A percentile compares a stretch with the other conserved stretches of the same genome.
These are phyloP conservation scores for Aspergillus pseudoterreus DNA, from an alignment of 2,329 filamentous ascomycete genomes.

Conservation along the genomic window DNA sequence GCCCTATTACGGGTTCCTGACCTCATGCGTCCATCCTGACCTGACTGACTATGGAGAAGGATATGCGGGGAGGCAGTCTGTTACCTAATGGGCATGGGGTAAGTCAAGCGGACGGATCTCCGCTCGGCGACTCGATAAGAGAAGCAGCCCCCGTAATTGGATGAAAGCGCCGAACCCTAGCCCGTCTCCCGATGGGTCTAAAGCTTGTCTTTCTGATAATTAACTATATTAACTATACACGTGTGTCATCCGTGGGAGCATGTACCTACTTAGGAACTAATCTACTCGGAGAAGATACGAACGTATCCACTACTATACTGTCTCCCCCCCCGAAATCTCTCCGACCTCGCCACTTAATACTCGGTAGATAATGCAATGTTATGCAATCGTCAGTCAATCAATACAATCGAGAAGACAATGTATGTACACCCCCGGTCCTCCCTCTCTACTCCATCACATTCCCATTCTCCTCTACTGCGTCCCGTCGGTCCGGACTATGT, in stretches of 20 bases:
- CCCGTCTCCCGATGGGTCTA: not conserved
- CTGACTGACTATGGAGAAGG: not conserved
- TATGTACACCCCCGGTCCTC: not conserved
- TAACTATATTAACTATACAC: too few relatives aligned
- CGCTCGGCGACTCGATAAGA: not conserved
- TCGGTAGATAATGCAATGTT: too few relatives aligned
- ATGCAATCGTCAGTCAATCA: not conserved
- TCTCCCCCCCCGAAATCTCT: not conserved
- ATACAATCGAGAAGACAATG: not conserved
- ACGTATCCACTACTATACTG: not conserved
- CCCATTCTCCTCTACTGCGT: conserved; percentile 7
- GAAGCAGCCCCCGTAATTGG: not conserved
- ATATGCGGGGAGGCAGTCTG: conserved; percentile 2
- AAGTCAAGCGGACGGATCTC: not conserved
- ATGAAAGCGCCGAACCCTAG: not conserved
- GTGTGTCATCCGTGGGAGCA: too few relatives aligned
- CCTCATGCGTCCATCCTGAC: not conserved
- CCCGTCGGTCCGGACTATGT: conserved; percentile 36
- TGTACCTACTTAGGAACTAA: too few relatives aligned
- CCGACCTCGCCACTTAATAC: not conserved
- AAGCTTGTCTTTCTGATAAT: not conserved
- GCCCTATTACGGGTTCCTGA: not conserved
- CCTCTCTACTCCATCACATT: not conserved
- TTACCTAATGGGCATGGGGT: conserved; percentile 27
- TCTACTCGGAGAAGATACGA: too few relatives aligned